Evolutionary conservation across 1,139 yeast genomes (phyloP), one percentile per base, ranked within the genome.

Genomic region (Pichia sp.): DNA sequence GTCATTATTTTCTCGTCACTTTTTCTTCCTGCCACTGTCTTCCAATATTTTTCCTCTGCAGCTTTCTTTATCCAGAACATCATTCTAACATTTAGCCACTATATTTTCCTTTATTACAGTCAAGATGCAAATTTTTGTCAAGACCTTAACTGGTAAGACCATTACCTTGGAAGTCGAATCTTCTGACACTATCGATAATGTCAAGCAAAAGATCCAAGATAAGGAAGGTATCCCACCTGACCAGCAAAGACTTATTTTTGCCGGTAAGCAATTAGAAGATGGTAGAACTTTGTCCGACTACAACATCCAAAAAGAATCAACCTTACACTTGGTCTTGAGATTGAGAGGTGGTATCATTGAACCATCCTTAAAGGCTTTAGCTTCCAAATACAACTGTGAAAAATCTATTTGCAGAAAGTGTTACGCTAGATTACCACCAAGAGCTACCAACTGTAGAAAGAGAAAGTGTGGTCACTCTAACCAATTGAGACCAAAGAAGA

Each of bases 391-490:
- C 90, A 93, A 93, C 96, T 93, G 98, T 85, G 99, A 93, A 70
- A 93, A 93, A 83, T 79, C 97, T 69, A 93, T 93, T 77, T 93
- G 99, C 85, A 95, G 99, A 82, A 89, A 90, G 79, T 93, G 99
- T 85, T 93, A 93, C 87, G 98, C 99, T 73, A 95, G 99, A 86
- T 90, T 93, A 76, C 99, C 99, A 75, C 97, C 98, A 79, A 93
- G 98, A 87, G 99, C 99, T 72, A 93, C 98, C 81, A 93, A 93
- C 97, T 93, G 99, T 87, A 90, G 99, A 85, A 93, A 93, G 98
- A 90, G 97, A 90, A 93, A 93, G 87, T 93, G 99, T 81, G 99
- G 99, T 75, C 99, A 93, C 95, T 84, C 97, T 79, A 93, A 93
- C 85, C 99, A 93, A 85, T 89, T 93, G 80, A 90, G 98, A 85